Conservation (phyloP, 192 early-diverging fungal species). For the Coemansia sp. region DNA sequence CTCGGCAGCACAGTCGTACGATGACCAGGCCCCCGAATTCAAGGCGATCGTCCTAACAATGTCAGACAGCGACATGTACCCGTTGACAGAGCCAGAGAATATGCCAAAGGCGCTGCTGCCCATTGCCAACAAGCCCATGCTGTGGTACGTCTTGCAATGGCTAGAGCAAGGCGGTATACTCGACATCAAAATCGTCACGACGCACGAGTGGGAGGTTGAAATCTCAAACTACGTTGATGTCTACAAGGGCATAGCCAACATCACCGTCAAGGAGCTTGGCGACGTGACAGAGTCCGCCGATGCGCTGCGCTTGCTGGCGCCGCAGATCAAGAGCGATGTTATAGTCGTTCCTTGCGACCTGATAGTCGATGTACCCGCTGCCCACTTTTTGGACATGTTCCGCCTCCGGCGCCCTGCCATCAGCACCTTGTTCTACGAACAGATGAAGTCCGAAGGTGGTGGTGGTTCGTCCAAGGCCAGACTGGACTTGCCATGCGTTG, state of each 20-base stretch:
- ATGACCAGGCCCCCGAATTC: slow-evolving; percentile 44
- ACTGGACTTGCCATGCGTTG: slow-evolving; percentile 26
- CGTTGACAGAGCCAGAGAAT: slow-evolving; percentile 76
- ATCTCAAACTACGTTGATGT: slow-evolving; percentile 49
- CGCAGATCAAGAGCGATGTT: slow-evolving; percentile 88
- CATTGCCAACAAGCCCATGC: slow-evolving; percentile 92
- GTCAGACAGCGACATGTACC: slow-evolving; percentile 59
- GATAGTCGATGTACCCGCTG: slow-evolving; percentile 80
- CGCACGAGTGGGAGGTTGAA: slow-evolving; percentile 63
- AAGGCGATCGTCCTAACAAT: slow-evolving; percentile 47
- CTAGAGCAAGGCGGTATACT: slow-evolving; percentile 79
- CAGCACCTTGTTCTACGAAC: slow-evolving; percentile 81
- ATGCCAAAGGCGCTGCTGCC: slow-evolving; percentile 94
- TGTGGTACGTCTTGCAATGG: slow-evolving; percentile 93
- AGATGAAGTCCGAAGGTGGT: slow-evolving; percentile 69
- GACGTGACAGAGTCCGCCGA: slow-evolving; percentile 80
- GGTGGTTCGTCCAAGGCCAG: slow-evolving; percentile 49
- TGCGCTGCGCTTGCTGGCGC: slow-evolving; percentile 73
- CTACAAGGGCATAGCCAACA: slow-evolving; percentile 59
- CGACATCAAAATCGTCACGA: slow-evolving; percentile 75
- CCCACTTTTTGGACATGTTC: slow-evolving; percentile 80
- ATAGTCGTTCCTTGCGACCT: slow-evolving; percentile 91
- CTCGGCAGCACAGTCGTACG: slow-evolving; percentile 23
- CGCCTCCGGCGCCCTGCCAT: slow-evolving; percentile 77
- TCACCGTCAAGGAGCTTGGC: slow-evolving; percentile 38